Evolutionary conservation across 2,329 filamentous ascomycete genomes (phyloP), one percentile per base, ranked within the genome.

Genomic region (Fusarium chaquense): DNA sequence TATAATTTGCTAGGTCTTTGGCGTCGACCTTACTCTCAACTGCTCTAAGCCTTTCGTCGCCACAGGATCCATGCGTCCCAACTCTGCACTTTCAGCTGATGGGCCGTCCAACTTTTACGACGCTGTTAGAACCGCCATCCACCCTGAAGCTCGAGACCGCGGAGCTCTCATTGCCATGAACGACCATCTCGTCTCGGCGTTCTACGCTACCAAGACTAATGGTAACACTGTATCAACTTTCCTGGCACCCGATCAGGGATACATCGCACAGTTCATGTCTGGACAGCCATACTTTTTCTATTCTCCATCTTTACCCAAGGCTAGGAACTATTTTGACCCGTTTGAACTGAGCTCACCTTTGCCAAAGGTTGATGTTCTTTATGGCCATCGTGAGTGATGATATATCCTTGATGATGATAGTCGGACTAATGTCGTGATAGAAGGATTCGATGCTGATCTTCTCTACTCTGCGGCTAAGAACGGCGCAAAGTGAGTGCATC

Each of bases 161-260:
- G 87, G 87, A 26, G 81, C 83, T 5, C 83, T 89, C 80, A 81
- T 89, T 15, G 83, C 86, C 2, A 77, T 89, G 50, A 89, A 88
- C 72, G 87, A 90, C 73, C 84, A 86, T 41, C 87, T 89, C 58
- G 81, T 82, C 11, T 74, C 67, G 2, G 84, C 86, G 16, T 88
- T 83, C 74, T 89, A 86, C 76, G 84, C 81, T 4, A 86, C 85
- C 47, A 89, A 89, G 77, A 87, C 83, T n/a, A 86, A 89, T 66
- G 85, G 86, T 26, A 89, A 89, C 75, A 82, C 47, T 0, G 79
- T 87, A 32, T 87, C 89, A 67, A 89, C 87, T 3, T 89, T 90
- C 81, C 84, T 83, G 70, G 80, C 83, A 0, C 77, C 78, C 15
- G 87, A 89, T 76, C 80, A 81, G 71, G 85, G 86, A 1, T 61